A percentile compares a stretch with the other conserved stretches of the same genome.
Conservation (phyloP, 140 eudicot species). For the Anethum foeniculum region DNA sequence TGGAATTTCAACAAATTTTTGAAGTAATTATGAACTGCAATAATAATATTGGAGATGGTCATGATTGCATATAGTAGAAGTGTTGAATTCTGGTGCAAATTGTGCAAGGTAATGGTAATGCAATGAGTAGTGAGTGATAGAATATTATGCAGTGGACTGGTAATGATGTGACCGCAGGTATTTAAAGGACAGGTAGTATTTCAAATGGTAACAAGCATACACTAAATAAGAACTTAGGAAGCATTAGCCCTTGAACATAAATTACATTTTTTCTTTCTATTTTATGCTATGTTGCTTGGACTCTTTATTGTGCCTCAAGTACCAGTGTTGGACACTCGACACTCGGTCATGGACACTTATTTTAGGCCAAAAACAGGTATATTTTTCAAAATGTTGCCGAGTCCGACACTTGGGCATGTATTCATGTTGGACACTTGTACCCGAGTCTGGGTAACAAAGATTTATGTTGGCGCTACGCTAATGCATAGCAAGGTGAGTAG, state of each 20-base stretch:
- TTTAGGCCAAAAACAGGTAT: too few species aligned
- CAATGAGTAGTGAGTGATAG: background rate
- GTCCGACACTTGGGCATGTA: too few species aligned
- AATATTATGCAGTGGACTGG: background rate
- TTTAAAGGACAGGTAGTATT: background rate
- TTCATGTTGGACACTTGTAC: too few species aligned
- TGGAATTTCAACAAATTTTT: background rate
- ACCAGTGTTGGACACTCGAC: too few species aligned
- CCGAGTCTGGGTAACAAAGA: too few species aligned
- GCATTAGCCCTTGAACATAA: background rate
- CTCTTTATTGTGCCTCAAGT: too few species aligned
- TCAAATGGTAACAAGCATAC: background rate
- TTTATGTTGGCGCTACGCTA: background rate
- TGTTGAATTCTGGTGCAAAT: background rate
- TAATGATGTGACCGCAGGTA: background rate
- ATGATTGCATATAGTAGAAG: background rate
- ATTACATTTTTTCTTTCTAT: too few species aligned
- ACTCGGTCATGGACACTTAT: too few species aligned
- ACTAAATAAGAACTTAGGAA: background rate
- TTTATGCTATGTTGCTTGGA: too few species aligned
- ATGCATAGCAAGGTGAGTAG: background rate
- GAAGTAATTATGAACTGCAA: background rate
- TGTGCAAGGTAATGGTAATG: background rate
- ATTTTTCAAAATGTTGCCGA: too few species aligned
- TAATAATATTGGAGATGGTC: background rate